These are phyloP conservation scores for Chaetomiaceae sp. DNA, from an alignment of 2,329 filamentous ascomycete species.

Conservation along the genomic window DNA sequence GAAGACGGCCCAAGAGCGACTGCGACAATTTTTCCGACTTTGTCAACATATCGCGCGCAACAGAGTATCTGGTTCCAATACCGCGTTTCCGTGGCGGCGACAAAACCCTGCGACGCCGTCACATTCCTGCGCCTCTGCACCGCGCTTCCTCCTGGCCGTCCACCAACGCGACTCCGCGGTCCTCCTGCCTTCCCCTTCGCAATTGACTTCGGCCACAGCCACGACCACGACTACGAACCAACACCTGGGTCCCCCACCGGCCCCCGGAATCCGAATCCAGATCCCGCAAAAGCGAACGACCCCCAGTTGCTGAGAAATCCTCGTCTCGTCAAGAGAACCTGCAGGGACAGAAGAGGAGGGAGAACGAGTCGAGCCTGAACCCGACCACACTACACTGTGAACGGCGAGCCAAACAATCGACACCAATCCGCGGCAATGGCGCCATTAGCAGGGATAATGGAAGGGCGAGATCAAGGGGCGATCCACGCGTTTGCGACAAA, in stretches of 20 bases:
- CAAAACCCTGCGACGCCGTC: background rate
- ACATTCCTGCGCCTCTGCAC: background rate
- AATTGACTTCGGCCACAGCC: background rate
- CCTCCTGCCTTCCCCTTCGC: background rate
- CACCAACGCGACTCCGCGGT: background rate
- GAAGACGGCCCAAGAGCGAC: background rate
- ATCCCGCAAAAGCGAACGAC: too few relatives aligned
- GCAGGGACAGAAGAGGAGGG: too few relatives aligned
- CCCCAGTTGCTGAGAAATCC: too few relatives aligned
- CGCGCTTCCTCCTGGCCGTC: background rate
- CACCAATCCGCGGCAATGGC: background rate
- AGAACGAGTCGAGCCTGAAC: too few relatives aligned
- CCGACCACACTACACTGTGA: too few relatives aligned
- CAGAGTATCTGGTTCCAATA: background rate
- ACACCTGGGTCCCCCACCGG: too few relatives aligned
- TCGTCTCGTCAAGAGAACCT: too few relatives aligned
- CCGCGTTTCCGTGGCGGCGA: constrained; percentile 1
- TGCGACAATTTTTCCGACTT: background rate
- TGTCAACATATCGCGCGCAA: background rate
- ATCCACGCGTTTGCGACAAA: constrained; percentile 1
- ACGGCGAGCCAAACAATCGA: background rate
- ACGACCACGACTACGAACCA: too few relatives aligned
- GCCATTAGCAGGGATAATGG: constrained; percentile 1
- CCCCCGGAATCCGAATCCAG: too few relatives aligned
- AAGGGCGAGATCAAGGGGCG: background rate